Evolutionary conservation across 2,329 filamentous ascomycete genomes (phyloP), one percentile per base, ranked within the genome.

Genomic region (Sporothrix curviconia): DNA sequence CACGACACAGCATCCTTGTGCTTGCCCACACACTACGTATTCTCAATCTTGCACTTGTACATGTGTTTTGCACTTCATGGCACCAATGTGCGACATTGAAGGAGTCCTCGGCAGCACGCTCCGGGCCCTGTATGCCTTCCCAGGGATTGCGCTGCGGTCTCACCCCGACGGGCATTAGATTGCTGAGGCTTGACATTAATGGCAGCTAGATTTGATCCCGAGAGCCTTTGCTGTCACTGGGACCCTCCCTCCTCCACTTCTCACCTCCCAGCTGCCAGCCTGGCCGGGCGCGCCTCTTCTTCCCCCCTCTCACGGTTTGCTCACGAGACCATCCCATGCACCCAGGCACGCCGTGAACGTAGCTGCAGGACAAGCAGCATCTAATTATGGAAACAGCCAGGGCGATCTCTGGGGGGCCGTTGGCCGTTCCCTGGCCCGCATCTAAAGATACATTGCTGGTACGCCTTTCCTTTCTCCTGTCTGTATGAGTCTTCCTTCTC

Each of bases 361-460:
- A 17, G 11, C 15, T 17, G n/a, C 25, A 32, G 43, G 3, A 11
- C 25, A 47, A 17, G 28, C 30, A 22, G 43, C 14, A 34, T 52
- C 54, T 56, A 56, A 50, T 49, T 56, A 56, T 56, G 54, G 54
- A 56, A 56, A 56, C 54, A 47, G 4, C 19, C 43, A 12, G 28
- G 37, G 51, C 37, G 39, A 54, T 54, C 51, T 44, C 39, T 11
- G 28, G 28, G 5, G 6, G 11, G 28, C 28, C 6, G n/a, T n/a
- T n/a, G n/a, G n/a, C n/a, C n/a, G n/a, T n/a, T n/a, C n/a, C n/a
- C n/a, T n/a, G n/a, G n/a, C n/a, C n/a, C n/a, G n/a, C n/a, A n/a
- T n/a, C n/a, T n/a, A n/a, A n/a, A n/a, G n/a, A n/a, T n/a, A n/a
- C n/a, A n/a, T n/a, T n/a, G n/a, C n/a, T n/a, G n/a, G n/a, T n/a